Evolutionary conservation across 2,329 filamentous ascomycete species (phyloP), one percentile per base, ranked within the genome.

Genomic region (Exophiala mesophila): DNA sequence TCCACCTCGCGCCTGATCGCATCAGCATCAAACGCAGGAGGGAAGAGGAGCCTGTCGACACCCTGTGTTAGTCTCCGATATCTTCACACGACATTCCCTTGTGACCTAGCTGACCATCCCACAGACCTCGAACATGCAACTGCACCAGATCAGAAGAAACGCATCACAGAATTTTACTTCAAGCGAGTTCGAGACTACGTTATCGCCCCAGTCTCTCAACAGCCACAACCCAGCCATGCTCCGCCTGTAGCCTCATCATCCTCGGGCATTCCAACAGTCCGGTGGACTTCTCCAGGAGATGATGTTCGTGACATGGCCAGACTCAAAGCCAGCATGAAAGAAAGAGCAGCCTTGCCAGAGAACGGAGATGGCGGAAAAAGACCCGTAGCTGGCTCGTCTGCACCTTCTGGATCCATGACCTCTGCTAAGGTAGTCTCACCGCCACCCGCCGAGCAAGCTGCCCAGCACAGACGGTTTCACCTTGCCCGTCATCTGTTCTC

Each of bases 21-120:
- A 71, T 74, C 37, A 69, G 67, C 17, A 69, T 79, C 57, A 79
- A 78, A 61, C 68, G 76, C 42, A 73, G 75, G 51, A 70, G 74
- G 41, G 69, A 71, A 41, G 74, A 78, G 40, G 72, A 74, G 35
- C 73, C 75, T 3, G 69, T 76, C n/a, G 74, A 78, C 47, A 67
- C 69, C 16, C 62, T 77, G 36, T 71, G 70, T 73, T 68, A 36
- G 55, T 55, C 24, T 34, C 41, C 18, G 8, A 30, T 23, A 24
- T 29, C 13, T 19, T 7, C 6, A 6, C 13, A 5, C 5, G 26
- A 24, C 20, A 16, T 5, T 33, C 13, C 31, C 37, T 17, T 30
- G 34, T 23, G 3, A 28, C n/a, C 9, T 15, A 33, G 18, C 39
- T 46, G 32, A 47, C 23, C 13, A 32, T 4, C 29, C 13, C 24